A percentile compares a stretch with the other conserved stretches of the same genome.
Evolutionary conservation across 2,329 filamentous ascomycete species (phyloP).

Genomic region (Phialophora tarda): DNA sequence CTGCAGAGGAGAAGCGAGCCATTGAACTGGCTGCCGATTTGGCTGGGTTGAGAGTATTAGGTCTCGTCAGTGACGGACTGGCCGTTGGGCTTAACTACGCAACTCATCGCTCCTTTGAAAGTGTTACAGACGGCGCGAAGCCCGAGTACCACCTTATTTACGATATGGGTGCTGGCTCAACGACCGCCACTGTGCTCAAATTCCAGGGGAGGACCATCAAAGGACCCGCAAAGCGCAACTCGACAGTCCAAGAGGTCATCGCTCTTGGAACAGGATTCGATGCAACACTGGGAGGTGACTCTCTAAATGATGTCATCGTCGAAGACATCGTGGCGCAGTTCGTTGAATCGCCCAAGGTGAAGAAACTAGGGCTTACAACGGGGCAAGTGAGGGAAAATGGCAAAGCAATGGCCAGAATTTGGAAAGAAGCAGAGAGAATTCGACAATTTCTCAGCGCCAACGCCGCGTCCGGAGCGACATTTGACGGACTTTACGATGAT

Average conservation of each 20-base stretch:
- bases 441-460: slow-evolving; percentile 95
- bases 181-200: slow-evolving; percentile 84
- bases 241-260: slow-evolving; percentile 94
- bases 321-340: slow-evolving; percentile 87
- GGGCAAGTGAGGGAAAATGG: slow-evolving; percentile 75
- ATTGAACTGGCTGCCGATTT: slow-evolving; percentile 83
- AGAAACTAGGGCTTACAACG: slow-evolving; percentile 58
- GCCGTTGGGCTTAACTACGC: slow-evolving; percentile 96
- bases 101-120: slow-evolving; percentile 86
- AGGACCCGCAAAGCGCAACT: slow-evolving; percentile 90
- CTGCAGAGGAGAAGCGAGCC: slow-evolving; percentile 84
- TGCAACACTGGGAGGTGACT: slow-evolving; percentile 83
- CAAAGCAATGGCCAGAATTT: slow-evolving; percentile 84
- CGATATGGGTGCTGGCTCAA: slow-evolving; percentile 96
- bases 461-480: slow-evolving; percentile 75
- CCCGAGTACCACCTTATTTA: slow-evolving; percentile 93
- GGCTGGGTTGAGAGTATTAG: slow-evolving; percentile 83
- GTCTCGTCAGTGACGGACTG: slow-evolving; percentile 84
- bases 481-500: slow-evolving; percentile 83
- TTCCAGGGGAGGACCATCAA: slow-evolving; percentile 91
- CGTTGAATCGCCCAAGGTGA: slow-evolving; percentile 66
- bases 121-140: slow-evolving; percentile 78
- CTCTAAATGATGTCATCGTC: slow-evolving; percentile 84
- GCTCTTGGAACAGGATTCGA: slow-evolving; percentile 90
- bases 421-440: slow-evolving; percentile 86